phyloP scores from a whole-genome alignment of 2,329 filamentous ascomycete genomes.

The Colletotrichum truncatum region DNA sequence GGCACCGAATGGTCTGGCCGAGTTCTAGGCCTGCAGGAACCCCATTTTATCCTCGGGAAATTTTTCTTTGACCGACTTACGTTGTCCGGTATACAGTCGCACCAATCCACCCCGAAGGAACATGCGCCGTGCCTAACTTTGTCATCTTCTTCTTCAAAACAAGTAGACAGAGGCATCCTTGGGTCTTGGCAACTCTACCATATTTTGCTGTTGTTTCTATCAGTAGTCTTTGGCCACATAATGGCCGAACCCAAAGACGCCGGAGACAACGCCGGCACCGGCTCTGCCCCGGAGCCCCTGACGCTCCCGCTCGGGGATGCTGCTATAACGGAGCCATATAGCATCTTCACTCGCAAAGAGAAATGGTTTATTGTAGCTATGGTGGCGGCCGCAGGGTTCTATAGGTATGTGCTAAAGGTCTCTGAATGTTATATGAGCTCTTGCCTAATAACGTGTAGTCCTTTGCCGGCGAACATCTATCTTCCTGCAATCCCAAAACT shows the following conservation, averaged over 20 bases:
- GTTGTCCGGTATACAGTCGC: background rate
- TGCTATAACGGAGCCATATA: slow-evolving; percentile 27
- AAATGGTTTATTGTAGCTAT: slow-evolving; percentile 39
- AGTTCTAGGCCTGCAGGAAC: background rate
- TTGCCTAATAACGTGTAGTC: slow-evolving; percentile 31
- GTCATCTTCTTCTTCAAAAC: no score
- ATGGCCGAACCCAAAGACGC: slow-evolving; percentile 13
- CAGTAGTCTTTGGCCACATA: background rate
- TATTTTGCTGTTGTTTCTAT: no score
- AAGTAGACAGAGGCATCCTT: no score
- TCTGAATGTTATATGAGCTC: background rate
- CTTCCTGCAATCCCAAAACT: slow-evolving; percentile 42
- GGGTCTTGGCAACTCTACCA: no score
- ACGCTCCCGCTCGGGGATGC: slow-evolving; percentile 1
- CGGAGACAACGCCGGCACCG: background rate
- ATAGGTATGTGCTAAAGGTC: slow-evolving; percentile 10
- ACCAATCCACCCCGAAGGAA: no score
- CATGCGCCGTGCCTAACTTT: background rate
- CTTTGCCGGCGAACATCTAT: slow-evolving; percentile 45
- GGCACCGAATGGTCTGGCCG: slow-evolving; percentile 9
- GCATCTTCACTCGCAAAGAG: slow-evolving; percentile 35
- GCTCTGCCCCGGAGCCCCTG: slow-evolving; percentile 10
- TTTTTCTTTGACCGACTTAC: slow-evolving; percentile 4
- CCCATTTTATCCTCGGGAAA: slow-evolving; percentile 10
- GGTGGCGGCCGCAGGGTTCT: slow-evolving; percentile 38